A percentile compares a stretch with the other conserved stretches of the same genome.
Evolutionary conservation across 495 filamentous ascomycete species (phyloP).

Genomic region (Talaromyces liani): DNA sequence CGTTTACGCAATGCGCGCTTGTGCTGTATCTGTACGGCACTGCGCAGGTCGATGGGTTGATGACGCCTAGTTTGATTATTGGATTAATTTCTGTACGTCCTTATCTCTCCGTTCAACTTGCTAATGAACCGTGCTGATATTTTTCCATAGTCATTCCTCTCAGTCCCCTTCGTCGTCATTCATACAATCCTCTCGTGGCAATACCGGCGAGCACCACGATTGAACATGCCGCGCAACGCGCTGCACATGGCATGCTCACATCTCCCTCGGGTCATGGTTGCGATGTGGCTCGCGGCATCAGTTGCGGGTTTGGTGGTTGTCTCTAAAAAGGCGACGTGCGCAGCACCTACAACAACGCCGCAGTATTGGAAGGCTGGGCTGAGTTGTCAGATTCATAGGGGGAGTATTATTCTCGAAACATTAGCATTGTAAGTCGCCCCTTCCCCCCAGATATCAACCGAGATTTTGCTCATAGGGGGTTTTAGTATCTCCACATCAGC

Average conservation of each 20-base stretch:
- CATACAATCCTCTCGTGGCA: constrained; percentile 41
- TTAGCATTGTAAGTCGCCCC: constrained; percentile 28
- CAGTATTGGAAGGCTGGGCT: constrained; percentile 32
- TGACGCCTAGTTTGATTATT: constrained; percentile 35
- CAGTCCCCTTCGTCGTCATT: constrained; percentile 30
- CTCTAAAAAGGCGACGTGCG: constrained; percentile 32
- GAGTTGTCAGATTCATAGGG: constrained; percentile 36
- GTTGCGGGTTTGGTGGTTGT: constrained; percentile 36
- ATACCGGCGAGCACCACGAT: constrained; percentile 32
- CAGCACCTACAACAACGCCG: constrained; percentile 19
- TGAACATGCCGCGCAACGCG: constrained; percentile 26
- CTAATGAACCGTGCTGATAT: background rate
- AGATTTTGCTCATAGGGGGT: background rate
- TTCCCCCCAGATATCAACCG: background rate
- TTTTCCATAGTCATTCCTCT: constrained; percentile 28
- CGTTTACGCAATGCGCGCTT: constrained; percentile 28
- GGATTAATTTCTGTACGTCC: constrained; percentile 29
- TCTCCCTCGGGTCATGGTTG: constrained; percentile 27
- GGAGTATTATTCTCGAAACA: constrained; percentile 28
- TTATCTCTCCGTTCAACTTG: background rate
- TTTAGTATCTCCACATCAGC: constrained; percentile 30
- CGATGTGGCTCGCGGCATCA: constrained; percentile 34
- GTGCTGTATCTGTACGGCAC: constrained; percentile 35
- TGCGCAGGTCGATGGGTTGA: constrained; percentile 30
- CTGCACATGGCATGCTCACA: constrained; percentile 33